Evolutionary conservation across 2,329 filamentous ascomycete species (phyloP).

Genomic region (Cordyceps farinosa): DNA sequence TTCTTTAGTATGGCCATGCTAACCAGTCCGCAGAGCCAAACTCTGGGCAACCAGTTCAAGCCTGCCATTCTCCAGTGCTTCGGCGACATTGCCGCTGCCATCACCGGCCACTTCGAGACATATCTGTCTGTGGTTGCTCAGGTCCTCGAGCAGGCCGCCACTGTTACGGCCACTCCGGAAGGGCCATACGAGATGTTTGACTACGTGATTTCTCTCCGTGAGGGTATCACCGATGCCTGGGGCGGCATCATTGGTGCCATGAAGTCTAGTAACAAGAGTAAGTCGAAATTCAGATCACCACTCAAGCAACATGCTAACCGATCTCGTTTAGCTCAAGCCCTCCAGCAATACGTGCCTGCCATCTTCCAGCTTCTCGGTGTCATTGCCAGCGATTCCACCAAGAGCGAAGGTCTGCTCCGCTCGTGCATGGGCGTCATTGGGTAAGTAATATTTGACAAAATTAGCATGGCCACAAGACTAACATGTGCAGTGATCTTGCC

Average conservation of each 20-base stretch:
- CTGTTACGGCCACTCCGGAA: slow-evolving; percentile 73
- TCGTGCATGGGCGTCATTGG: slow-evolving; percentile 97
- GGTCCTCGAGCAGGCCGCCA: slow-evolving; percentile 88
- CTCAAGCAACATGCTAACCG: slow-evolving; percentile 26
- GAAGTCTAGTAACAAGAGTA: slow-evolving; percentile 76
- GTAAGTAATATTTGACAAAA: slow-evolving; percentile 49
- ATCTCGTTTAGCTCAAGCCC: slow-evolving; percentile 54
- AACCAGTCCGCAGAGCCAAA: slow-evolving; percentile 58
- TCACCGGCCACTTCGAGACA: slow-evolving; percentile 85
- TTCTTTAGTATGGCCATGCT: slow-evolving; percentile 4
- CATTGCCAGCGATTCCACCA: slow-evolving; percentile 77
- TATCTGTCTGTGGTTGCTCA: slow-evolving; percentile 91
- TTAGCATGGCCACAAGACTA: slow-evolving; percentile 29
- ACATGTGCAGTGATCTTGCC: slow-evolving; percentile 71
- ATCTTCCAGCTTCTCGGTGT: slow-evolving; percentile 85
- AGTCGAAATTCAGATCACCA: slow-evolving; percentile 29
- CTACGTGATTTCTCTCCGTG: slow-evolving; percentile 89
- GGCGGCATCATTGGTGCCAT: slow-evolving; percentile 93
- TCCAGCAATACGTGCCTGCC: slow-evolving; percentile 74
- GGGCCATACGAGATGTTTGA: slow-evolving; percentile 93
- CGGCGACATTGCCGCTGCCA: slow-evolving; percentile 93
- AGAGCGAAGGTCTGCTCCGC: slow-evolving; percentile 86
- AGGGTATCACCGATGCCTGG: slow-evolving; percentile 99
- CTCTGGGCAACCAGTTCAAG: slow-evolving; percentile 95
- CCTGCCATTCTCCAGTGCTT: slow-evolving; percentile 97